Percentiles rank a stretch among this genome's conserved stretches.
These are phyloP conservation scores for Ophiostoma novo-ulmi DNA, from an alignment of 2,329 filamentous ascomycete species.

Conservation along the genomic window DNA sequence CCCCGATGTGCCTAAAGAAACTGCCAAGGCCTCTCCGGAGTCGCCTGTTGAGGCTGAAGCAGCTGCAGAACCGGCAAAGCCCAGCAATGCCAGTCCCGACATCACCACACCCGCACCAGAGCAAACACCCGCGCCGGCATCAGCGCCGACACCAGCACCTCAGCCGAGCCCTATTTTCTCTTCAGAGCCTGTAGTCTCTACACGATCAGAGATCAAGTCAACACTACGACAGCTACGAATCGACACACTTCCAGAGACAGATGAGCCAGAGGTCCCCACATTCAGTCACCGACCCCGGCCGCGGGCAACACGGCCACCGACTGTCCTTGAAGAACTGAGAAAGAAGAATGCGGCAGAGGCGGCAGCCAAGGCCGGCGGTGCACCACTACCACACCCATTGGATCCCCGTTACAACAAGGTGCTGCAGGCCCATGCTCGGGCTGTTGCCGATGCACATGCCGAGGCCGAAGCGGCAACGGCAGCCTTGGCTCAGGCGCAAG, in stretches of 20 bases:
- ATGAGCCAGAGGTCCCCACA: slow-evolving; percentile 23
- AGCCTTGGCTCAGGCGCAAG: neutral
- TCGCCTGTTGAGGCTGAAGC: neutral
- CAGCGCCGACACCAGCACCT: neutral
- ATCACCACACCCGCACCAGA: neutral
- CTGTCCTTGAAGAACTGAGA: slow-evolving; percentile 17
- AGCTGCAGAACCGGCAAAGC: neutral
- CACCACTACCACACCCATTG: slow-evolving; percentile 25
- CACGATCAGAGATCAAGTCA: neutral
- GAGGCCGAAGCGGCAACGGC: neutral
- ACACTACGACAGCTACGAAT: neutral
- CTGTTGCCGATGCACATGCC: neutral
- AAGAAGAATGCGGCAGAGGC: slow-evolving; percentile 7
- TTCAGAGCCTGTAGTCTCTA: neutral
- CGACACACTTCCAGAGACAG: too few species aligned
- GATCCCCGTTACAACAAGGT: slow-evolving; percentile 26
- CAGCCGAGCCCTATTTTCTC: neutral
- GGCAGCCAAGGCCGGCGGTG: neutral
- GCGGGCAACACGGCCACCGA: slow-evolving; percentile 12
- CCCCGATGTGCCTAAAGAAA: neutral
- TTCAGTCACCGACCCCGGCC: slow-evolving; percentile 24
- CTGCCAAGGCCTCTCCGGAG: neutral
- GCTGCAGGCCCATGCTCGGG: neutral
- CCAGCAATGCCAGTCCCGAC: neutral
- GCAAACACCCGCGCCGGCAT: neutral